phyloP scores from a whole-genome alignment of 805 yeast species.

The Candida arabinofermentans region DNA sequence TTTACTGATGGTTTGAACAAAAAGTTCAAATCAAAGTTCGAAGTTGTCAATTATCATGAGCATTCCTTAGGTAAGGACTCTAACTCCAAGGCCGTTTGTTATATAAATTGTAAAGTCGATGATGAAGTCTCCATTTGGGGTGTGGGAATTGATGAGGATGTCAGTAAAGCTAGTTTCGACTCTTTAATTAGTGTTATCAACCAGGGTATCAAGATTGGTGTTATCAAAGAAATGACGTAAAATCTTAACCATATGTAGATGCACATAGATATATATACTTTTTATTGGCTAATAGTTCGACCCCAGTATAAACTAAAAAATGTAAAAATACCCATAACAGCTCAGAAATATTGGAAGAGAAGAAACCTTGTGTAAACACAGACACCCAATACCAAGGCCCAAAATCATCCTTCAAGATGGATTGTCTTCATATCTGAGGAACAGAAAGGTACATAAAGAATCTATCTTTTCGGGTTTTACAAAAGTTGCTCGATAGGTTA shows the following conservation, averaged over 20 bases:
- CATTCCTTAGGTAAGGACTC: slow-evolving; percentile 78
- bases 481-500: no score
- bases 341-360: no score
- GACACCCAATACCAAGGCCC: no score
- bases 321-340: no score
- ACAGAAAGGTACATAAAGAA: no score
- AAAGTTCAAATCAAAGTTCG: slow-evolving; percentile 45
- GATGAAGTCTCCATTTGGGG: slow-evolving; percentile 42
- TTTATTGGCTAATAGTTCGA: no score
- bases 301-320: no score
- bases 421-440: no score
- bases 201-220: slow-evolving; percentile 20
- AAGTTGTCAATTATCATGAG: slow-evolving; percentile 69
- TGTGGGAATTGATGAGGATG: slow-evolving; percentile 55
- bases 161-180: slow-evolving; percentile 50
- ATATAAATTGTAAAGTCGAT: slow-evolving; percentile 38
- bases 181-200: slow-evolving; percentile 47
- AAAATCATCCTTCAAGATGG: no score
- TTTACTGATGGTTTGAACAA: slow-evolving; percentile 57
- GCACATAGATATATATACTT: no score
- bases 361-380: no score
- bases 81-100: slow-evolving; percentile 72
- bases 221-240: slow-evolving; percentile 17
- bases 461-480: no score
- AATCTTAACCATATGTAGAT: neutral